Percentiles rank a stretch among this genome's conserved stretches.
Evolutionary conservation across 225 moss, liverwort and hornwort genomes (phyloP).

Genomic region (Polytrichum commune): DNA sequence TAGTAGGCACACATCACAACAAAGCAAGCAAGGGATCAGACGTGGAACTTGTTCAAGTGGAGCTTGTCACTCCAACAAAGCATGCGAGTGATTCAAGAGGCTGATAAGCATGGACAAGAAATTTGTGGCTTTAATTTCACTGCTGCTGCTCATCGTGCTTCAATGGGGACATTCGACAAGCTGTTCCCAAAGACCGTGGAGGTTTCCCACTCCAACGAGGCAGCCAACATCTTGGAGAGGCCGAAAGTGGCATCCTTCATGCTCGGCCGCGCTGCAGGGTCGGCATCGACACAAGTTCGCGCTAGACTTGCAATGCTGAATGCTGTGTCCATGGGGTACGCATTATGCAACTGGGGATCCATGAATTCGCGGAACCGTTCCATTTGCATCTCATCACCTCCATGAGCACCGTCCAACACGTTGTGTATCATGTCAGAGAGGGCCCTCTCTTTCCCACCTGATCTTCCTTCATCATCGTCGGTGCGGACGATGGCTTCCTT

Average conservation of each 20-base stretch:
- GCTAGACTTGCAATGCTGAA: slow-evolving; percentile 60
- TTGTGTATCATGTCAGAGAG: slow-evolving; percentile 55
- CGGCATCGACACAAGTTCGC: slow-evolving; percentile 62
- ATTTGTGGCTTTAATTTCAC: background rate
- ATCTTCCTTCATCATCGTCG: slow-evolving; percentile 21
- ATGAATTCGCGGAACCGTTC: slow-evolving; percentile 53
- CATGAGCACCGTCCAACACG: slow-evolving; percentile 31
- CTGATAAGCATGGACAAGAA: too few relatives aligned
- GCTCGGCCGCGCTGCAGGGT: slow-evolving; percentile 63
- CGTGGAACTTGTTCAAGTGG: too few relatives aligned
- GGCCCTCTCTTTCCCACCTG: slow-evolving; percentile 46
- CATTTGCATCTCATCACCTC: slow-evolving; percentile 18
- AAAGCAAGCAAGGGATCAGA: too few relatives aligned
- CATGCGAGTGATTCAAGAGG: too few relatives aligned
- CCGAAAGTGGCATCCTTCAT: slow-evolving; percentile 92
- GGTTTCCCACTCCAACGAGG: slow-evolving; percentile 79
- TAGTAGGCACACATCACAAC: too few relatives aligned
- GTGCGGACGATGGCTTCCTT: slow-evolving; percentile 66
- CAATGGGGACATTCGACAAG: slow-evolving; percentile 54
- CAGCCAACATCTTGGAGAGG: slow-evolving; percentile 69
- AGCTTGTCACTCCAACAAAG: too few relatives aligned
- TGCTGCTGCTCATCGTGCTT: slow-evolving; percentile 45
- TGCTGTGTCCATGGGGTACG: slow-evolving; percentile 65
- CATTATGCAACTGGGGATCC: slow-evolving; percentile 58
- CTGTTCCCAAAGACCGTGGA: slow-evolving; percentile 40